Evolutionary conservation across 2,329 filamentous ascomycete genomes (phyloP).

Genomic region (Sporothrix curviconia): DNA sequence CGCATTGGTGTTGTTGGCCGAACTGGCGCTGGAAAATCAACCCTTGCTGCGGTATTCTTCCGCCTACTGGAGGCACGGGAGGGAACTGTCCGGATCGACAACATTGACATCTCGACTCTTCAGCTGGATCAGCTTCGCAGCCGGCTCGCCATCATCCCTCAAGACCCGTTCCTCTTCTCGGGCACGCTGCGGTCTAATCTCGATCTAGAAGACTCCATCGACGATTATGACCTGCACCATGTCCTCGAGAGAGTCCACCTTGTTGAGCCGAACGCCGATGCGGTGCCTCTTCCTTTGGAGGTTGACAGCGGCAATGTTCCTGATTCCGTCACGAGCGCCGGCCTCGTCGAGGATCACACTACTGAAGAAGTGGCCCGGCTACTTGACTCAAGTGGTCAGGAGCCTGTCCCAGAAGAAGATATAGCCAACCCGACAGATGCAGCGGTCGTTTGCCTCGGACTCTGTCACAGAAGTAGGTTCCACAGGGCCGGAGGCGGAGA

Average conservation of each 20-base stretch:
- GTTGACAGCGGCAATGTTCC: neutral
- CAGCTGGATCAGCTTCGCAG: conserved; percentile 55
- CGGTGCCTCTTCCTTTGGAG: neutral
- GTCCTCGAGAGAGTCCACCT: conserved; percentile 56
- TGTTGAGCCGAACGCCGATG: conserved; percentile 39
- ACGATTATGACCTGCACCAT: conserved; percentile 54
- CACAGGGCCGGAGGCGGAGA: conserved; percentile 3
- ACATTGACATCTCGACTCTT: conserved; percentile 48
- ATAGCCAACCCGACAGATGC: conserved; percentile 15
- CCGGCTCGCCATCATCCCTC: conserved; percentile 58
- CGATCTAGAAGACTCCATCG: conserved; percentile 55
- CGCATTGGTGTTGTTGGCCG: conserved; percentile 59
- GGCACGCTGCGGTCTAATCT: conserved; percentile 58
- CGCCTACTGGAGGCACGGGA: conserved; percentile 43
- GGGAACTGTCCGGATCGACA: conserved; percentile 40
- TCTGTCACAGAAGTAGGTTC: conserved; percentile 16
- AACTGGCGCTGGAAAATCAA: conserved; percentile 60
- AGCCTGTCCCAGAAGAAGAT: conserved; percentile 17
- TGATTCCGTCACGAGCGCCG: neutral
- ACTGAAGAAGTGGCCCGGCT: conserved; percentile 14
- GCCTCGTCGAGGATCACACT: conserved; percentile 4
- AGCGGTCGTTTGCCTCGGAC: conserved; percentile 10
- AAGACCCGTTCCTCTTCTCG: conserved; percentile 60
- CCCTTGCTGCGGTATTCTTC: conserved; percentile 59
- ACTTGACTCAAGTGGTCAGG: conserved; percentile 14